Conservation (phyloP, 257 asterid genomes). For the Solanum pimpinellifolium region DNA sequence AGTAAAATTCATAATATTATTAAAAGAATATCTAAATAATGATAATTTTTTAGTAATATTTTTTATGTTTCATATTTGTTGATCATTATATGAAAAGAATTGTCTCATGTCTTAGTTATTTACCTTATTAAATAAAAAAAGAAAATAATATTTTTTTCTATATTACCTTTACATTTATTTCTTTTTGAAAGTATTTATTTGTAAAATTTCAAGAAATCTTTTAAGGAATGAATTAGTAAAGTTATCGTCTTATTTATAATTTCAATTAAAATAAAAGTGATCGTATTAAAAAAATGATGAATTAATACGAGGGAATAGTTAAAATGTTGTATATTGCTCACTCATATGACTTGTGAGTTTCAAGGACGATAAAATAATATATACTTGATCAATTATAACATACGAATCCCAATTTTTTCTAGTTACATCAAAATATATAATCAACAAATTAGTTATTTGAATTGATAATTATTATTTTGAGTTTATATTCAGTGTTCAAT, state of each 20-base stretch:
- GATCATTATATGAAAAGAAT: background rate
- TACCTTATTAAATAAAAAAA: background rate
- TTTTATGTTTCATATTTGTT: too few relatives aligned
- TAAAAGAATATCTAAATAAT: background rate
- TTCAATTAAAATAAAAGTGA: too few relatives aligned
- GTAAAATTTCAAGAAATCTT: too few relatives aligned
- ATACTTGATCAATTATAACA: background rate
- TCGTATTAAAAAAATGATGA: too few relatives aligned
- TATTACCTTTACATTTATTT: too few relatives aligned
- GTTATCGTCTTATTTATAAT: too few relatives aligned
- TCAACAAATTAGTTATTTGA: background rate
- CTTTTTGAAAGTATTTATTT: too few relatives aligned
- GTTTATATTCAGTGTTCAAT: background rate
- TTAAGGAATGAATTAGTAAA: background rate
- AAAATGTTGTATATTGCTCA: background rate
- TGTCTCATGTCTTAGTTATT: background rate
- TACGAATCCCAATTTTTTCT: background rate
- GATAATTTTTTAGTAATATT: background rate
- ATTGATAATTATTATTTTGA: background rate
- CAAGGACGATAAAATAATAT: background rate
- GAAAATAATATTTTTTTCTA: background rate
- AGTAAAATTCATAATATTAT: background rate
- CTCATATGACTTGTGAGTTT: background rate
- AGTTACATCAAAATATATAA: background rate
- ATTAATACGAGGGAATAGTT: background rate